These are phyloP conservation scores for Silene conica DNA, from an alignment of 148 eudicot genomes.

Conservation along the genomic window DNA sequence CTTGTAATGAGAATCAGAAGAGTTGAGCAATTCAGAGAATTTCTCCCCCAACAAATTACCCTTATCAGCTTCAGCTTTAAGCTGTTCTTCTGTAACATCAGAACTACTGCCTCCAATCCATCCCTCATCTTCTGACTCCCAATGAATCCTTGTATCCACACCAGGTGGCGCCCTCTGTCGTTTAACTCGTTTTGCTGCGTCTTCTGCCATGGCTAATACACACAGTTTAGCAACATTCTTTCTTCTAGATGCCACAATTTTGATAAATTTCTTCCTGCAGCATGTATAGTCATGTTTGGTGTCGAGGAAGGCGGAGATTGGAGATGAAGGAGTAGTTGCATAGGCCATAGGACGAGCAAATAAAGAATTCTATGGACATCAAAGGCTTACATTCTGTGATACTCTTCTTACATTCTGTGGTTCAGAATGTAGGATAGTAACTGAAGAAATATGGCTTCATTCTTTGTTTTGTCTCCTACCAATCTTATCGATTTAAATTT, in stretches of 20 bases:
- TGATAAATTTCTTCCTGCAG: slow-evolving; percentile 5
- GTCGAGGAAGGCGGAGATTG: slow-evolving; percentile 31
- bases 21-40: slow-evolving; percentile 66
- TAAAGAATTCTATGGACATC: slow-evolving; percentile 13
- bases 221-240: slow-evolving; percentile 17
- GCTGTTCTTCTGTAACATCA: slow-evolving; percentile 22
- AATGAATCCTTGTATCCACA: slow-evolving; percentile 79
- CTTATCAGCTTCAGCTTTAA: slow-evolving; percentile 38
- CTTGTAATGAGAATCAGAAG: slow-evolving; percentile 84
- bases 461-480: slow-evolving; percentile 11
- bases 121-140: slow-evolving; percentile 83
- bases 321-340: slow-evolving; percentile 37
- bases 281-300: slow-evolving; percentile 15
- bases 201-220: slow-evolving; percentile 34
- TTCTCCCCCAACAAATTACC: slow-evolving; percentile 41
- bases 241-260: slow-evolving; percentile 1
- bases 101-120: slow-evolving; percentile 63
- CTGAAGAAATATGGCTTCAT: slow-evolving; percentile 1
- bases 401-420: slow-evolving; percentile 23
- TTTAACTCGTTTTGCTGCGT: slow-evolving; percentile 15
- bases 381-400: neutral
- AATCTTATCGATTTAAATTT: too few relatives aligned
- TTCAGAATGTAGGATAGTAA: slow-evolving; percentile 13
- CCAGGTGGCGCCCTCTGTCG: slow-evolving; percentile 43
- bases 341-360: slow-evolving; percentile 42